Base-by-base conservation (phyloP, 108 stramenopile species). In the Bacterosira constricta region DNA sequence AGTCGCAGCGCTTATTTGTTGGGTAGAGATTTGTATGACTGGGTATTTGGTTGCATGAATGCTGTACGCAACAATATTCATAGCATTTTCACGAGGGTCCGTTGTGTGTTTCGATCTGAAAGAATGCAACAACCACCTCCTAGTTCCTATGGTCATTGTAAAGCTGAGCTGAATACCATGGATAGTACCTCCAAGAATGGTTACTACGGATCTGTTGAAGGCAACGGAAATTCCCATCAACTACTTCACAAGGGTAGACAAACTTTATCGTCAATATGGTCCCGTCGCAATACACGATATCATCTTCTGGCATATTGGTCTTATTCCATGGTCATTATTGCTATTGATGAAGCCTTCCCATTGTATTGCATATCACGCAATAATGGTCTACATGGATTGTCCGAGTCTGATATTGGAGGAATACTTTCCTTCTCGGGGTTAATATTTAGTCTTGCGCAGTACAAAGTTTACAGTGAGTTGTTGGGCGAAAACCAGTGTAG, bases 261-360 rank as follows among this genome's bases (percentile, higher is more conserved):
- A 5, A 34, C 23, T 6, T 20, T 61, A 57, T 27, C 35, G 41
- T 30, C 69, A 13, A 64, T 75, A 56, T 79, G 71, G 80, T 29
- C 37, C 3, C 66, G 81, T 29, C 23, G 42, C 20, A 55, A 51
- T 17, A 87, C 86, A 13, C 65, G 86, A 26, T 17, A 34, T 3
- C 85, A 80, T 66, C 41, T 86, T 17, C 56, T 84, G 10, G 77
- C 65, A 5, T 87, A 91, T 51, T 88, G 90, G 88, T 36, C 71
- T 4, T 85, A 73, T 45, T 82, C 90, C 1, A 86, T 91, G 57
- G 63, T 77, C 15, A 51, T 69, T 10, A 60, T 85, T n/a, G 39
- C 50, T n/a, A 57, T 86, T 0, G 85, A 80, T 56, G 90, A 91
- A 72, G 63, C 66, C 13, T 89, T 91, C 64, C 90, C 90, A 3